Evolutionary conservation across 129 eudicot genomes (phyloP).

Genomic region (Gnaphalium uliginosum): DNA sequence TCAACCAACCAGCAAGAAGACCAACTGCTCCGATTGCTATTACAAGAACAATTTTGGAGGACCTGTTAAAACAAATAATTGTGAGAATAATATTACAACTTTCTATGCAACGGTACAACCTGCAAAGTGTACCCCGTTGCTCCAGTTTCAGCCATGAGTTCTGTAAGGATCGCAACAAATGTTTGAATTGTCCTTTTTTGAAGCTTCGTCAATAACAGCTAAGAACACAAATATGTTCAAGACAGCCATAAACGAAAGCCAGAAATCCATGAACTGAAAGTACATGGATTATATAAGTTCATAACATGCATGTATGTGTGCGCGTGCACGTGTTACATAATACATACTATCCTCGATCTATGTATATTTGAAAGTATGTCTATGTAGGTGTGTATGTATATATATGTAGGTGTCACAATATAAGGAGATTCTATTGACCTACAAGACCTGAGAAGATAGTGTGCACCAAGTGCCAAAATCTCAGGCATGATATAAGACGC

Average conservation of each 20-base stretch:
- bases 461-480: slow-evolving; percentile 89
- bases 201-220: slow-evolving; percentile 63
- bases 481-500: slow-evolving; percentile 87
- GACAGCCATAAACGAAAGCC: slow-evolving; percentile 97
- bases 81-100: neutral
- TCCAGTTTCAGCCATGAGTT: slow-evolving; percentile 73
- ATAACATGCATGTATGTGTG: neutral
- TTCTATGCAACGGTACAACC: slow-evolving; percentile 11
- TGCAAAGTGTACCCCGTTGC: slow-evolving; percentile 62
- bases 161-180: slow-evolving; percentile 69
- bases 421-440: slow-evolving; percentile 46
- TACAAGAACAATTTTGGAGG: slow-evolving; percentile 63
- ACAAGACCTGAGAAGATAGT: slow-evolving; percentile 53
- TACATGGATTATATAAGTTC: slow-evolving; percentile 9
- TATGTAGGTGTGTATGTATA: neutral
- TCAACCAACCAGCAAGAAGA: slow-evolving; percentile 71
- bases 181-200: slow-evolving; percentile 81
- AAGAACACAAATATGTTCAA: slow-evolving; percentile 84
- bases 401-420: neutral
- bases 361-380: neutral
- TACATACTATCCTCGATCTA: neutral
- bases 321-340: no score
- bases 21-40: slow-evolving; percentile 60
- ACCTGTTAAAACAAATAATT: slow-evolving; percentile 41
- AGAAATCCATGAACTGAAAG: slow-evolving; percentile 81